Evolutionary conservation across 2,329 filamentous ascomycete species (phyloP).

Genomic region (Chaetomiaceae sp.): DNA sequence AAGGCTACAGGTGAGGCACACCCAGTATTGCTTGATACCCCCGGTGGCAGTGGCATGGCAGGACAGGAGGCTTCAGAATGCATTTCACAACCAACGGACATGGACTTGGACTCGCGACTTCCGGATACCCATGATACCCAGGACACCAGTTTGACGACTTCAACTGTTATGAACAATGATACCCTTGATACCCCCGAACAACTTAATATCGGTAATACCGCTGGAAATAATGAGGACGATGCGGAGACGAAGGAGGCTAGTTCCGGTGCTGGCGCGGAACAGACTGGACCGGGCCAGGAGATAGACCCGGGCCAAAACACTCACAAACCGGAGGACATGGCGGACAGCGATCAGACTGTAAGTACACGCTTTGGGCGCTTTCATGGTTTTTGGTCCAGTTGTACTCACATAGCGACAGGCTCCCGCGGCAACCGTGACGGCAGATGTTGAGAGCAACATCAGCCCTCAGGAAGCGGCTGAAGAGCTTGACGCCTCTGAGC

Average conservation of each 20-base stretch:
- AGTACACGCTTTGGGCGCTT: background rate
- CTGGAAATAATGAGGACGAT: constrained; percentile 15
- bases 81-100: constrained; percentile 27
- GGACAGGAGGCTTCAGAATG: constrained; percentile 26
- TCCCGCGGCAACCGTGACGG: background rate
- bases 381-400: background rate
- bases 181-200: constrained; percentile 19
- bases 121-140: constrained; percentile 22
- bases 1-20: constrained; percentile 31
- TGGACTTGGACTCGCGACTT: constrained; percentile 23
- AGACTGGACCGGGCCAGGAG: background rate
- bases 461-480: background rate
- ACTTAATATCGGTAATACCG: constrained; percentile 18
- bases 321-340: background rate
- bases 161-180: constrained; percentile 17
- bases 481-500: background rate
- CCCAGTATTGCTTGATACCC: constrained; percentile 30
- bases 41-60: constrained; percentile 24
- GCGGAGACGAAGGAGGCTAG: constrained; percentile 8
- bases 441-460: background rate
- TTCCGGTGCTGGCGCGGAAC: constrained; percentile 10
- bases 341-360: constrained; percentile 1
- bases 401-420: background rate
- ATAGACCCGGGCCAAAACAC: background rate
- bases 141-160: constrained; percentile 17